Base-by-base conservation (phyloP, 2,329 filamentous ascomycete species). In the Pseudogymnoascus sp. region DNA sequence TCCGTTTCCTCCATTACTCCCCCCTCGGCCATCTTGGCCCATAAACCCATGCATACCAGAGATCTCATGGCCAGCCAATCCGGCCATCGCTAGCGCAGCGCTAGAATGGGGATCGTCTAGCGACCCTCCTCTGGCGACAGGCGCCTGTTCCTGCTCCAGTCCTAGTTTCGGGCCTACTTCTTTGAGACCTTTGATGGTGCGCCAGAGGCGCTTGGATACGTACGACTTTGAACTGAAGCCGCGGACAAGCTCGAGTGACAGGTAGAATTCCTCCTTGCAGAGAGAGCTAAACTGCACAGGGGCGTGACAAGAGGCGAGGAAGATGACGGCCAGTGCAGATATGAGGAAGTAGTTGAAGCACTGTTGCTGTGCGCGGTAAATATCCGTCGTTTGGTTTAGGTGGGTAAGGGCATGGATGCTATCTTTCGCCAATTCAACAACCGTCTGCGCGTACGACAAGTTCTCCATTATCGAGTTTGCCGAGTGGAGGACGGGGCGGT, bases 401-500 rank as follows among this genome's bases (percentile, higher is more conserved):
- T 88, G 83, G 4, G 83, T 84, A 8, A 92, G 78, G 64, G 88
- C 88, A 5, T 83, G 82, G 64, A 92, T 89, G 1, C 88, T 91
- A 68, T 92, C 88, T 70, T 90, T 90, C 12, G 89, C 88, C 1
- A 92, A 80, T 65, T 89, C 85, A 31, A 92, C 87, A 0, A 85
- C 88, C 0, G 83, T 89, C 69, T 90, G 85, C 2, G 92, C 92
- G 66, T 90, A 86, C 4, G 79, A 76, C 60, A 87, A 81, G 71
- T 96, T 88, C 63, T 88, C 84, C 76, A 89, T 84, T 69, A 97
- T 97, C 69, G 87, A 92, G 11, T 85, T 89, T 3, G 90, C 86
- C 16, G 89, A 93, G 73, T 96, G 91, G 7, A 97, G 78, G 2
- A 96, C 87, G 0, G 92, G 92, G 0, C 91, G 90, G 73, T 95